Conservation (phyloP, 2,329 filamentous ascomycete species). For the Colletotrichum liriopes region DNA sequence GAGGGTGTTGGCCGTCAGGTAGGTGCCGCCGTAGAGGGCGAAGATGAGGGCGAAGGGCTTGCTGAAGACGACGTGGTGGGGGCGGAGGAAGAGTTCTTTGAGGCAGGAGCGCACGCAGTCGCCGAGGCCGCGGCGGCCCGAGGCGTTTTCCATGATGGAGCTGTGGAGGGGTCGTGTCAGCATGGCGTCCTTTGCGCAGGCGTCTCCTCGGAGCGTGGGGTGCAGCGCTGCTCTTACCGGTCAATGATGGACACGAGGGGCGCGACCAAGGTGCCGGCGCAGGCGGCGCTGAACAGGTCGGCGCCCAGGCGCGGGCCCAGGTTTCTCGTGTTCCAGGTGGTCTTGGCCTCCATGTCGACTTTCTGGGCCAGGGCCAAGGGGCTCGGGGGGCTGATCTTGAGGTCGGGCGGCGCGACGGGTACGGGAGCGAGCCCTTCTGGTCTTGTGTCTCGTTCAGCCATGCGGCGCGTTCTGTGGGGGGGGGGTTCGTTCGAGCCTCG, state of each 20-base stretch:
- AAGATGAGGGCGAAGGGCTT: slow-evolving; percentile 80
- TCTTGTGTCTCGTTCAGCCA: slow-evolving; percentile 39
- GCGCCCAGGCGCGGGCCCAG: slow-evolving; percentile 76
- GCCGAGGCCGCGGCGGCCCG: slow-evolving; percentile 73
- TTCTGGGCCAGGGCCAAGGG: slow-evolving; percentile 52
- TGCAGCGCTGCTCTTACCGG: slow-evolving; percentile 66
- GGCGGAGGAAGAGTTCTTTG: slow-evolving; percentile 69
- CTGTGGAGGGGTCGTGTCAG: slow-evolving; percentile 59
- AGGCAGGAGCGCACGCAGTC: slow-evolving; percentile 74
- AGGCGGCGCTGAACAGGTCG: slow-evolving; percentile 78
- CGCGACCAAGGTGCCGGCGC: slow-evolving; percentile 83
- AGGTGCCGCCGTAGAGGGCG: slow-evolving; percentile 88
- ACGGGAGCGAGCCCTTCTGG: slow-evolving; percentile 37
- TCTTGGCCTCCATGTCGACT: slow-evolving; percentile 43
- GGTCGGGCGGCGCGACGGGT: slow-evolving; percentile 34
- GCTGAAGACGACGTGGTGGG: slow-evolving; percentile 73
- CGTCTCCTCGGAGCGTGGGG: background rate
- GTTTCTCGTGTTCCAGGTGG: slow-evolving; percentile 82
- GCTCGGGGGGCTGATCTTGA: slow-evolving; percentile 48
- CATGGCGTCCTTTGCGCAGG: background rate
- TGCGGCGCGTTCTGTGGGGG: slow-evolving; percentile 10
- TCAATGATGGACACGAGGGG: slow-evolving; percentile 92
- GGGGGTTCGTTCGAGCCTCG: background rate
- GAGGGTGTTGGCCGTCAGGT: slow-evolving; percentile 88
- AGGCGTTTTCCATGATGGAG: slow-evolving; percentile 87